Evolutionary conservation across 371 early-diverging fungal species (phyloP), one percentile per base, ranked within the genome.

Genomic region (Chytridiales sp.): DNA sequence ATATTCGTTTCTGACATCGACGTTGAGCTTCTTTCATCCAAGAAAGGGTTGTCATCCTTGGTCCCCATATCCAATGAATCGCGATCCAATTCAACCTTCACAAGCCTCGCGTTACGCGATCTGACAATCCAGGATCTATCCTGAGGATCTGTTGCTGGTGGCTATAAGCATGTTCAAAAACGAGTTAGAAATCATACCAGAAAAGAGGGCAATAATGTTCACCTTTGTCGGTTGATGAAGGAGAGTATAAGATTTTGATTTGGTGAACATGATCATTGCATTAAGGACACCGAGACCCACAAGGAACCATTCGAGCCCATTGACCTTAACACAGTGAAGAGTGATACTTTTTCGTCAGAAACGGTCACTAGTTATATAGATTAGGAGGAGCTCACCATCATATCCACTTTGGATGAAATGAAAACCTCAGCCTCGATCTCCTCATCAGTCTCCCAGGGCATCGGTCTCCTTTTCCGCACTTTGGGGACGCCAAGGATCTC

Each of bases 201-300:
- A n/a, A n/a, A n/a, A n/a, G n/a, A n/a, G n/a, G n/a, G n/a, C n/a
- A n/a, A n/a, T n/a, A n/a, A n/a, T n/a, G n/a, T n/a, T n/a, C n/a
- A n/a, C 52, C 36, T 57, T 35, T 1, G 64, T 64, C 5, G 64
- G 64, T 26, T 58, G 59, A 22, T 51, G 38, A 34, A 64, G 52
- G 6, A 64, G 47, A 4, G 53, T 50, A 31, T 58, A 38, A 8
- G 35, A 13, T 30, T 58, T 56, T 21, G 35, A 41, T 2, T 19
- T 2, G 8, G 11, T 27, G 46, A 64, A 43, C 24, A 64, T 35
- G 22, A 44, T 19, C 11, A 51, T 17, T n/a, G 57, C 42, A 43
- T 64, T 64, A 11, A 47, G 36, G 17, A 58, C 0, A 47, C 58
- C 42, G 17, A 53, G 29, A 17, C 46, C 46, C 46, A 8, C 9